Evolutionary conservation across 768 basidiomycete species (phyloP).

Genomic region (Gloeophyllum trabeum): DNA sequence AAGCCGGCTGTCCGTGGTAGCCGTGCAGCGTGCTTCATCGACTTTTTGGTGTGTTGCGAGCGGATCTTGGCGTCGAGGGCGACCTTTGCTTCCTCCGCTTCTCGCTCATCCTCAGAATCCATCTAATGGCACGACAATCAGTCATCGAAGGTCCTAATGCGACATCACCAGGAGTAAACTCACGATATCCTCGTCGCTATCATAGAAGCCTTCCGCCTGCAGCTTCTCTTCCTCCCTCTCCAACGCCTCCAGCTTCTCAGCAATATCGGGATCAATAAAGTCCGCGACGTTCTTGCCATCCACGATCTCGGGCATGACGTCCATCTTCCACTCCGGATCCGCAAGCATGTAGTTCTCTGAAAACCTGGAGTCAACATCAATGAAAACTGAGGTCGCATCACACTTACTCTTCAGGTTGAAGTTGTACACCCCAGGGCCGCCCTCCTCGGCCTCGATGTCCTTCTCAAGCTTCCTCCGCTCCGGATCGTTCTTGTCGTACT

Average conservation of each 20-base stretch:
- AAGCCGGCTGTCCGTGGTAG: constrained; percentile 69
- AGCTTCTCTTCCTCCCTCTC: constrained; percentile 94
- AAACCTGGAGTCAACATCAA: constrained; percentile 2
- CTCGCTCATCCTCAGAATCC: constrained; percentile 65
- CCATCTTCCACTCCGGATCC: constrained; percentile 91
- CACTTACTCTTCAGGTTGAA: constrained; percentile 83
- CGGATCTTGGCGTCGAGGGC: constrained; percentile 57
- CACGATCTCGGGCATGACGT: constrained; percentile 97
- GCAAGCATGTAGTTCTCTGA: constrained; percentile 85
- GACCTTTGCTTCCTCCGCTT: constrained; percentile 48
- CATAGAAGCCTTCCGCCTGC: constrained; percentile 93
- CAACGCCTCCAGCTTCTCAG: constrained; percentile 91
- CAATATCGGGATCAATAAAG: constrained; percentile 96
- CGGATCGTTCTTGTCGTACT: constrained; percentile 83
- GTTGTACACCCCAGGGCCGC: constrained; percentile 86
- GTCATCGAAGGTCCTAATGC: background rate
- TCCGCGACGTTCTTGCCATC: constrained; percentile 98
- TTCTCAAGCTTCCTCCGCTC: constrained; percentile 60
- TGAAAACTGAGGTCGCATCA: constrained; percentile 10
- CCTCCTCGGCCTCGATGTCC: constrained; percentile 79
- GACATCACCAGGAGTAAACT: constrained; percentile 10
- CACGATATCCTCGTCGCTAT: constrained; percentile 80
- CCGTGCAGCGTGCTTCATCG: constrained; percentile 74
- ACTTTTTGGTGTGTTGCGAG: constrained; percentile 75
- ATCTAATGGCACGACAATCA: constrained; percentile 14